Conservation (phyloP, 208 protist genomes). For the Porcisia deanei region DNA sequence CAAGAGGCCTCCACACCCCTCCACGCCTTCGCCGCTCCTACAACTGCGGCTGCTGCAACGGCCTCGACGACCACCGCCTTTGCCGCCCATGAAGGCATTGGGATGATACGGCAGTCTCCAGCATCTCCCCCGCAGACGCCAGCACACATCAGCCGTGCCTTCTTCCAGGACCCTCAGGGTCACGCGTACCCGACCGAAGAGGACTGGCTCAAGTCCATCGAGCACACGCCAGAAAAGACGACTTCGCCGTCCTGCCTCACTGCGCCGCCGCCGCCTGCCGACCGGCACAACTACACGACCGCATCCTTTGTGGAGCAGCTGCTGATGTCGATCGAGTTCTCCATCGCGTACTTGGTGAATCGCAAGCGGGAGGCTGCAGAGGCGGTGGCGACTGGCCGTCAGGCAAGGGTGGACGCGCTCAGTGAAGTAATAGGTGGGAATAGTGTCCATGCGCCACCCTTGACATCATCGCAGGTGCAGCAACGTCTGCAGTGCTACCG, state of each 20-base stretch:
- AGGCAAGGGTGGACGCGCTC: not conserved
- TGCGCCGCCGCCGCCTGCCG: not conserved
- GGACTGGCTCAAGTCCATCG: not conserved
- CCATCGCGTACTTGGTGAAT: conserved; percentile 13
- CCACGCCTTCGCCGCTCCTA: not conserved
- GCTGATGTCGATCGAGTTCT: conserved; percentile 25
- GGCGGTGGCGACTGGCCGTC: not conserved
- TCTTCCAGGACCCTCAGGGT: conserved; percentile 10
- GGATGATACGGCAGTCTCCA: not conserved
- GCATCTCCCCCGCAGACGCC: conserved; percentile 18
- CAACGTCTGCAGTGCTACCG: conserved; percentile 4
- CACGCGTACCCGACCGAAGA: not conserved
- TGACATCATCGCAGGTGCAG: conserved; percentile 3
- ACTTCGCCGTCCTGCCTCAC: not conserved
- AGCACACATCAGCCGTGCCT: conserved; percentile 20
- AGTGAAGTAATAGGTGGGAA: not conserved
- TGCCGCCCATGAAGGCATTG: not conserved
- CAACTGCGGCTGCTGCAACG: not conserved
- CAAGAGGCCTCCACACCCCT: not conserved
- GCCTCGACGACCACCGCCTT: not conserved
- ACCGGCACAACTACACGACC: conserved; percentile 3
- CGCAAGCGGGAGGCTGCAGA: not conserved
- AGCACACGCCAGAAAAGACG: not conserved
- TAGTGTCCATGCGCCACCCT: not conserved
- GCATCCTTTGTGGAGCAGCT: conserved; percentile 21